Base-by-base conservation (phyloP, 2,329 filamentous ascomycete genomes). In the Leptoxyphium fumago region DNA sequence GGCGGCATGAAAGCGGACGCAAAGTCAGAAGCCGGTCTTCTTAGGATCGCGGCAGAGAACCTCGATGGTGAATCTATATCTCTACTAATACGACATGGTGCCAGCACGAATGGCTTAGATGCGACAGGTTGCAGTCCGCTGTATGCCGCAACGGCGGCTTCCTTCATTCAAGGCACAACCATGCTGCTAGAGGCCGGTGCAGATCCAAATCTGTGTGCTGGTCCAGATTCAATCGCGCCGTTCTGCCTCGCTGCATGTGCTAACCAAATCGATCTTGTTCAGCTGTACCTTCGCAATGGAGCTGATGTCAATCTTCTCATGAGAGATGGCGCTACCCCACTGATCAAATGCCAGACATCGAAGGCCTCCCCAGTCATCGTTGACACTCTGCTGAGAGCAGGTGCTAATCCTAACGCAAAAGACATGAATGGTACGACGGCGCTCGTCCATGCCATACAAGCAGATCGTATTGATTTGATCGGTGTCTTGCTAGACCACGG, bases 171-270 rank as follows among this genome's bases (percentile, higher is more conserved):
- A 17, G 76, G 71, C 2, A 75, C 77, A 0, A 71, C 72, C 28
- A 62, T 73, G 42, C 68, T 83, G 4, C 67, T 80, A 50, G 79
- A 80, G 60, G 81, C 82, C 48, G 76, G 77, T 10, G 75, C 74
- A 13, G 74, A 75, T 54, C 70, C 71, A 9, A 77, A 77, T 53
- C 63, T 74, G 39, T 59, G 64, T 1, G 63, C 67, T 1, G 70
- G 74, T 0, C 58, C 67, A 0, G 68, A 73, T 9, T 59, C 66
- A 2, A 75, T 80, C 48, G 71, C 73, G 1, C 72, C 79, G 0
- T 82, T 29, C 65, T 68, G 14, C 51, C 69, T 41, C 68, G 77
- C 13, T 64, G 70, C 39, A 55, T 48, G 65, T 1, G 68, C 70
- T 40, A 71, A 72, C 53, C 74, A 74, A 51, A 62, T 72, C 21